Evolutionary conservation across 208 protist genomes (phyloP), one percentile per base, ranked within the genome.

Genomic region (Wallacemonas collosoma): DNA sequence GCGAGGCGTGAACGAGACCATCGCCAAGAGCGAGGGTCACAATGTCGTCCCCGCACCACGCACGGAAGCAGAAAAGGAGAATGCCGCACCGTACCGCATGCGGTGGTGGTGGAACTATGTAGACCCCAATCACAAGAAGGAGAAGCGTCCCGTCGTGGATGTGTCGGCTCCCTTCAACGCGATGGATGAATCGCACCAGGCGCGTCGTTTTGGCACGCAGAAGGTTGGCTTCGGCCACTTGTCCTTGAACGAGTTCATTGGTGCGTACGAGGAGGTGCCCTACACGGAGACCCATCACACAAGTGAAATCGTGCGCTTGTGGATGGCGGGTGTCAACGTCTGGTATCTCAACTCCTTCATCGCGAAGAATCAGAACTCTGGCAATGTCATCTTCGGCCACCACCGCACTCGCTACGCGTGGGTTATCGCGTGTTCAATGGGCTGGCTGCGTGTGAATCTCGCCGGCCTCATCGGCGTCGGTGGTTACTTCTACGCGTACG

Each of bases 401-500:
- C 87, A 87, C 6, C 88, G 88, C 26, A 88, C 75, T 11, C 73
- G 77, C 44, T 90, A 77, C 72, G 91, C 91, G 15, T 93, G 80
- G 82, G 68, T 14, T 43, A 86, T 93, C 61, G 85, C 79, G n/a
- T 56, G 87, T 9, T 44, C 15, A 35, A 82, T 93, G 76, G 82
- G 86, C n/a, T 47, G 74, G 54, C 41, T 91, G 6, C 91, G 91
- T 7, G 64, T 83, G 3, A 93, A 92, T 71, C 76, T 93, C 7
- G 91, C 91, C 4, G 80, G 83, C 17, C 47, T 91, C 12, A 83
- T 95, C 40, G 91, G 86, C 1, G 83, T 78, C 9, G 87, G 79
- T 9, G 91, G 91, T 2, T 93, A 95, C 75, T 95, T 92, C 76
- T 93, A 93, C 75, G 61, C 81, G n/a, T 95, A 93, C 77, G 91